Conservation (phyloP, 208 protist genomes). For the Naegleria gruberi region DNA sequence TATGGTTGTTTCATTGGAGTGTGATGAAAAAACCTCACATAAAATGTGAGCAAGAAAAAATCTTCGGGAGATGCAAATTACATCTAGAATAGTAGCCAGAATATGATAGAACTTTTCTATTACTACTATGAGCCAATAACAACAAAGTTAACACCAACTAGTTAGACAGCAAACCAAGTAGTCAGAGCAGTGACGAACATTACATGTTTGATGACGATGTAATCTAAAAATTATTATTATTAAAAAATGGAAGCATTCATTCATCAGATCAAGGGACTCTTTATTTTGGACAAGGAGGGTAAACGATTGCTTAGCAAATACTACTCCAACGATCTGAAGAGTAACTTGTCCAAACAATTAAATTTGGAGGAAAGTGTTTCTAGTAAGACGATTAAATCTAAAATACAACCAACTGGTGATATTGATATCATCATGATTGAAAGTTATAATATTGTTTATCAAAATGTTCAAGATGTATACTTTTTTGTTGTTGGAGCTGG, state of each 20-base stretch:
- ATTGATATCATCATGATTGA: neutral
- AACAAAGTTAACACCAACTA: no score
- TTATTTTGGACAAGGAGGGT: constrained; percentile 10
- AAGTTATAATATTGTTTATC: neutral
- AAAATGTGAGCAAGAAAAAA: no score
- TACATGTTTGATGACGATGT: no score
- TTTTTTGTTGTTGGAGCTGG: constrained; percentile 15
- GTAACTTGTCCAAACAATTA: neutral
- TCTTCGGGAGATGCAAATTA: no score
- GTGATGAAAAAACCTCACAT: no score
- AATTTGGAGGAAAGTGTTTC: neutral
- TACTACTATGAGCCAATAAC: no score
- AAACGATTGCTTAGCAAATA: constrained; percentile 13
- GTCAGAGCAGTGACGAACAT: no score
- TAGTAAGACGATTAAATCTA: neutral
- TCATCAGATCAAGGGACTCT: neutral
- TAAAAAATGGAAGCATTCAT: constrained; percentile 17
- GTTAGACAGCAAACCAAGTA: no score
- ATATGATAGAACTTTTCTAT: no score
- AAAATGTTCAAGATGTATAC: neutral
- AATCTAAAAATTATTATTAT: no score
- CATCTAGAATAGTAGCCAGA: no score
- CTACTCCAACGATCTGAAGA: neutral
- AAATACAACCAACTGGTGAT: neutral
- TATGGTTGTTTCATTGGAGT: no score